Conservation (phyloP, 2,329 filamentous ascomycete genomes). For the Xylogone sp. region DNA sequence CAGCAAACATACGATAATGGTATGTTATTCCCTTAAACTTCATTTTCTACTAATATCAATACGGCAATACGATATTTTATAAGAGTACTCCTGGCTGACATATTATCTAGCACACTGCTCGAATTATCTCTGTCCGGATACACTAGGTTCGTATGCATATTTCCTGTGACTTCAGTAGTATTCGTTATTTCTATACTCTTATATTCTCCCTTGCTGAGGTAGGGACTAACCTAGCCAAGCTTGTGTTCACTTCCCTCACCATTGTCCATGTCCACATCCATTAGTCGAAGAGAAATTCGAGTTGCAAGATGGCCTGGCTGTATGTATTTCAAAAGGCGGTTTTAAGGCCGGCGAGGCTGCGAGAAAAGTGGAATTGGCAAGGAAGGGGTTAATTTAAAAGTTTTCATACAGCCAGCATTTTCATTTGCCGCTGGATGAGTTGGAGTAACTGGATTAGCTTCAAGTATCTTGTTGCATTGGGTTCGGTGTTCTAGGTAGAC, state of each 20-base stretch:
- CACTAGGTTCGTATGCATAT: conserved; percentile 47
- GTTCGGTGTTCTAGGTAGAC: background rate
- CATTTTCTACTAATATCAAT: background rate
- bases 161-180: background rate
- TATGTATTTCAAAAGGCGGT: conserved; percentile 73
- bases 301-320: conserved; percentile 64
- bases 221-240: conserved; percentile 39
- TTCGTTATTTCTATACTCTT: background rate
- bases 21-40: conserved; percentile 51
- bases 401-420: background rate
- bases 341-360: conserved; percentile 68
- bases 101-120: conserved; percentile 68
- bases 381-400: conserved; percentile 68
- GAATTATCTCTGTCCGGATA: conserved; percentile 92
- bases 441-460: no score
- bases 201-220: no score
- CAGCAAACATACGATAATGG: conserved; percentile 65
- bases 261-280: conserved; percentile 89
- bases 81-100: background rate
- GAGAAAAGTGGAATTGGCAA: conserved; percentile 73
- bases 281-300: conserved; percentile 75
- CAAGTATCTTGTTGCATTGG: background rate
- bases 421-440: background rate
- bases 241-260: conserved; percentile 94
- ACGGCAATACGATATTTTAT: background rate